These are phyloP conservation scores for Candida parachauliodes DNA, from an alignment of 805 yeast species.

Conservation along the genomic window DNA sequence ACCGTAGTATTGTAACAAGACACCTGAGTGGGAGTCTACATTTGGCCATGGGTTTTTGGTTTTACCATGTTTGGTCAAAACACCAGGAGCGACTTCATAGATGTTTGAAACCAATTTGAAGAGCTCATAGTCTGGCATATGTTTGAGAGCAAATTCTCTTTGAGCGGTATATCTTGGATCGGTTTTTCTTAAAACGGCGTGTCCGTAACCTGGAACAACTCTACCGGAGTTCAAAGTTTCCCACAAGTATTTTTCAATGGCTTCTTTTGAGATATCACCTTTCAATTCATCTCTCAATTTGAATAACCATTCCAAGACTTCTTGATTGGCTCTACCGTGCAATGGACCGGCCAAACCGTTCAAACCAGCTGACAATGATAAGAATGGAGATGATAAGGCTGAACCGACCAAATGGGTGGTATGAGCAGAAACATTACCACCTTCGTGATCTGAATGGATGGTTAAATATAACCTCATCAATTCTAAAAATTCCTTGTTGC, in stretches of 20 bases:
- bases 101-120: constrained; percentile 65
- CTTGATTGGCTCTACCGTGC: constrained; percentile 85
- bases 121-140: constrained; percentile 58
- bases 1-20: constrained; percentile 76
- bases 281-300: constrained; percentile 61
- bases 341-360: constrained; percentile 84
- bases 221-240: constrained; percentile 65
- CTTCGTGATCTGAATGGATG: constrained; percentile 78
- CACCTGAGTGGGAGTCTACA: constrained; percentile 79
- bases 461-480: constrained; percentile 70
- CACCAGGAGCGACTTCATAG: constrained; percentile 71
- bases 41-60: constrained; percentile 85
- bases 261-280: constrained; percentile 52
- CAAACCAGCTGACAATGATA: constrained; percentile 74
- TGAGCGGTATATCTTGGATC: constrained; percentile 80
- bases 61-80: constrained; percentile 74
- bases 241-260: constrained; percentile 70
- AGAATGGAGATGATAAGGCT: constrained; percentile 72
- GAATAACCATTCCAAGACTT: constrained; percentile 71
- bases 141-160: constrained; percentile 62
- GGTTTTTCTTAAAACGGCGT: constrained; percentile 78
- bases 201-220: constrained; percentile 87
- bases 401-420: constrained; percentile 81
- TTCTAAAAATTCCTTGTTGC: constrained; percentile 59
- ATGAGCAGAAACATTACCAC: constrained; percentile 82